These are phyloP conservation scores for Euclidium syriacum DNA, from an alignment of 345 rosid genomes.

Conservation along the genomic window DNA sequence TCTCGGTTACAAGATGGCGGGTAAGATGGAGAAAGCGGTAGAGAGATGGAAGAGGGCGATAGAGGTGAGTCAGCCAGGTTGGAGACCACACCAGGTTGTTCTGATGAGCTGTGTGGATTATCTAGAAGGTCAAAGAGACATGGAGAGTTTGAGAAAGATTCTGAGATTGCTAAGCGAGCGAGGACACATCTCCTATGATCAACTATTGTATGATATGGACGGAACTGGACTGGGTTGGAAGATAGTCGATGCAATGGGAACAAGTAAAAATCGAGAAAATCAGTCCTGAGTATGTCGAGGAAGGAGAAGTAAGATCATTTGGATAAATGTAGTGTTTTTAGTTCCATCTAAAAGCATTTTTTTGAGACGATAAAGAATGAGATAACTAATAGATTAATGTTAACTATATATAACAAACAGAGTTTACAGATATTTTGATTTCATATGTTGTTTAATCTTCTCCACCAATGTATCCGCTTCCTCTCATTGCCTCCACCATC, in stretches of 20 bases:
- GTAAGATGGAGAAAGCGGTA: slow-evolving; percentile 41
- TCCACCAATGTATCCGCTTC: slow-evolving; percentile 23
- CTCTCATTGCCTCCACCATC: slow-evolving; percentile 27
- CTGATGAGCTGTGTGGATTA: slow-evolving; percentile 41
- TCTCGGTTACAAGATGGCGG: slow-evolving; percentile 27
- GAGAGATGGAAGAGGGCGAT: slow-evolving; percentile 41
- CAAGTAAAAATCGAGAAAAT: neutral
- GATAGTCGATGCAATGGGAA: slow-evolving; percentile 24
- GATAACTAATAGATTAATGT: neutral
- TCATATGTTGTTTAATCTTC: neutral
- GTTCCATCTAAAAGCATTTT: neutral
- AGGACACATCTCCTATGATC: slow-evolving; percentile 26
- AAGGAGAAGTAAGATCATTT: slow-evolving; percentile 5
- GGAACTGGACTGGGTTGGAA: slow-evolving; percentile 27
- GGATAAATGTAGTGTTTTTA: too few species aligned
- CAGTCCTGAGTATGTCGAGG: neutral
- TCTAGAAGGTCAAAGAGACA: slow-evolving; percentile 27
- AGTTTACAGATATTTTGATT: neutral
- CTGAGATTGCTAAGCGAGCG: slow-evolving; percentile 25
- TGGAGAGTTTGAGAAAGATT: slow-evolving; percentile 23
- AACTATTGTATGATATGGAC: slow-evolving; percentile 20
- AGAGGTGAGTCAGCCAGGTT: slow-evolving; percentile 24
- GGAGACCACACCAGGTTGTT: slow-evolving; percentile 29
- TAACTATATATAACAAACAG: neutral
- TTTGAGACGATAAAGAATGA: neutral